These are phyloP conservation scores for Salvia rosmarinus DNA, from an alignment of 257 asterid species.

Conservation along the genomic window DNA sequence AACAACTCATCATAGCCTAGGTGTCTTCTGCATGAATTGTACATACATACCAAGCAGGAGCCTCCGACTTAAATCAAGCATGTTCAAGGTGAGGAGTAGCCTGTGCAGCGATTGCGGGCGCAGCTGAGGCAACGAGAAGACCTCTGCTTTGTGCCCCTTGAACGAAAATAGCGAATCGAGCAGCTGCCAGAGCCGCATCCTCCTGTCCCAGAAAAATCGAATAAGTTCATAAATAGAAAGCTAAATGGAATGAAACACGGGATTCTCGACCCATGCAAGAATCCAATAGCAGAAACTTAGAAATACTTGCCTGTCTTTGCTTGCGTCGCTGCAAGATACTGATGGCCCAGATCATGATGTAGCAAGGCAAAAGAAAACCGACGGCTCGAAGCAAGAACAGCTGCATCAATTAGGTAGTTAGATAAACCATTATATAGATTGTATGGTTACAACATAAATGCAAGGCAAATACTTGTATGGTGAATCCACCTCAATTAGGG, in stretches of 20 bases:
- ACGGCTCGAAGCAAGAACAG: conserved; percentile 85
- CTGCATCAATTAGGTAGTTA: conserved; percentile 45
- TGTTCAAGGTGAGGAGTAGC: conserved; percentile 50
- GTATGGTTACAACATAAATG: not conserved
- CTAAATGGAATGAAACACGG: not conserved
- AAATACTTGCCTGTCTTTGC: conserved; percentile 70
- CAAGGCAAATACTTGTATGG: no score
- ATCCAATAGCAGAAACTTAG: no score
- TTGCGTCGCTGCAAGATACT: conserved; percentile 85
- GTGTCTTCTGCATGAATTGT: not conserved
- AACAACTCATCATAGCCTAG: not conserved
- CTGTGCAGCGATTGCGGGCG: conserved; percentile 47
- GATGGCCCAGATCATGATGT: conserved; percentile 95
- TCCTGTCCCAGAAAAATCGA: conserved; percentile 53
- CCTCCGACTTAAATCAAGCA: conserved; percentile 40
- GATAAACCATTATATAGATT: not conserved
- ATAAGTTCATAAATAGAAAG: not conserved
- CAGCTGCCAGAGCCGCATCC: conserved; percentile 80
- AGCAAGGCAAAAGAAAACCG: conserved; percentile 96
- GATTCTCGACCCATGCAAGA: no score
- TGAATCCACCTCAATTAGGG: no score
- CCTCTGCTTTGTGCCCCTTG: conserved; percentile 85
- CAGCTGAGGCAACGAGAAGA: conserved; percentile 53
- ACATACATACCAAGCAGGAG: conserved; percentile 10
- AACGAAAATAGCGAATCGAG: conserved; percentile 80